Percentiles rank a stretch among this genome's conserved stretches.
These are phyloP conservation scores for Backusella australiensis DNA, from an alignment of 192 early-diverging fungal genomes.

Conservation along the genomic window DNA sequence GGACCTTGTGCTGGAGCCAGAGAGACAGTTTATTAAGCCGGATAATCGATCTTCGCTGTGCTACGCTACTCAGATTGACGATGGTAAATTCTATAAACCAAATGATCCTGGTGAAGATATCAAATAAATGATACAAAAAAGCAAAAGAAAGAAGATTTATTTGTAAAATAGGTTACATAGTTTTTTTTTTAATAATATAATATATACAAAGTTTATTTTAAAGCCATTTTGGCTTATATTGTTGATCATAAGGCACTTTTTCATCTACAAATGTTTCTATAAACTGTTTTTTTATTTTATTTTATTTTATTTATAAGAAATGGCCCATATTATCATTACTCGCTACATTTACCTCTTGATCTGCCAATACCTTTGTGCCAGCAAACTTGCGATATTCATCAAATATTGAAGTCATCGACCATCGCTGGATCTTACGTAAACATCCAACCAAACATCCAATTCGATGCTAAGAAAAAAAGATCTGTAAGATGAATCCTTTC, in stretches of 20 bases:
- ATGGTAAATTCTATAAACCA: slow-evolving; percentile 16
- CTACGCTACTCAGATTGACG: slow-evolving; percentile 4
- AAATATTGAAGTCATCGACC: slow-evolving; percentile 97
- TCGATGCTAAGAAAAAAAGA: slow-evolving; percentile 58
- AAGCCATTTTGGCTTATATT: slow-evolving; percentile 52
- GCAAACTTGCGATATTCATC: slow-evolving; percentile 96
- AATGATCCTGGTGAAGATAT: not conserved
- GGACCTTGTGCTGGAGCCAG: not conserved
- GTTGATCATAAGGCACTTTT: slow-evolving; percentile 42
- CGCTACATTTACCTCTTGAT: slow-evolving; percentile 78
- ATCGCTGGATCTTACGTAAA: slow-evolving; percentile 88
- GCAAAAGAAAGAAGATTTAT: not conserved
- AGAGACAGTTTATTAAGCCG: slow-evolving; percentile 1
- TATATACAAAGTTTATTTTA: not conserved
- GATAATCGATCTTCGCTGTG: slow-evolving; percentile 17
- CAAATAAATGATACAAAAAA: not conserved
- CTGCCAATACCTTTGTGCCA: slow-evolving; percentile 84
- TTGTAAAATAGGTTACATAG: no score
- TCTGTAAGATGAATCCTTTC: not conserved
- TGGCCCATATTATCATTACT: not conserved
- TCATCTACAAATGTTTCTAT: slow-evolving; percentile 54
- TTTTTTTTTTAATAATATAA: no score
- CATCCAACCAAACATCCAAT: slow-evolving; percentile 94
- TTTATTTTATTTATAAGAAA: not conserved
- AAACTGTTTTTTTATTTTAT: slow-evolving; percentile 31